Percentiles rank a stretch among this genome's conserved stretches.
phyloP scores from a whole-genome alignment of 1,284 basidiomycete species.

The Cryptococcus sp. region DNA sequence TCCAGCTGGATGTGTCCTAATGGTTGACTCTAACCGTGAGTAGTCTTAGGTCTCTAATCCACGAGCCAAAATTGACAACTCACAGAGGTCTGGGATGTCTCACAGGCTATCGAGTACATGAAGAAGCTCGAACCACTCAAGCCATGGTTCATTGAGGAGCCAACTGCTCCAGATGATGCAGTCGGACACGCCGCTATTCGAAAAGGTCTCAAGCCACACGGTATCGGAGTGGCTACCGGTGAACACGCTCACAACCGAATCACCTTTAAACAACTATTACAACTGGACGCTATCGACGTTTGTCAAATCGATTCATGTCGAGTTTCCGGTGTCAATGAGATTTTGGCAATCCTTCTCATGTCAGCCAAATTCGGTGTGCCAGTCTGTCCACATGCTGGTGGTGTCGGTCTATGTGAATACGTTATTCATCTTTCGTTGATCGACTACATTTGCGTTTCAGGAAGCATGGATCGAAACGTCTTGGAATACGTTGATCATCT shows the following conservation, averaged over 20 bases:
- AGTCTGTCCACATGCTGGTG: conserved; percentile 92
- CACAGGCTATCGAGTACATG: conserved; percentile 87
- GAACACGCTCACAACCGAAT: conserved; percentile 88
- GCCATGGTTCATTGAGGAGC: conserved; percentile 98
- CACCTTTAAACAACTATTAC: conserved; percentile 85
- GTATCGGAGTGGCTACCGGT: conserved; percentile 90
- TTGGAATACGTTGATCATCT: conserved; percentile 70
- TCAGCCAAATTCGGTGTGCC: conserved; percentile 78
- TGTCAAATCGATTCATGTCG: conserved; percentile 93
- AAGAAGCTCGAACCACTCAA: conserved; percentile 71
- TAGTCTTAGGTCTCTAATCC: not conserved
- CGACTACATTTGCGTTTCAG: conserved; percentile 88
- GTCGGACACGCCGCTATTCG: conserved; percentile 55
- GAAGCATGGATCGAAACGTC: conserved; percentile 87
- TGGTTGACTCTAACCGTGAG: conserved; percentile 91
- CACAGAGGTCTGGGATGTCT: conserved; percentile 79
- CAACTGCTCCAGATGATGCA: conserved; percentile 83
- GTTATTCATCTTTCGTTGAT: conserved; percentile 61
- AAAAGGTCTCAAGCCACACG: conserved; percentile 64
- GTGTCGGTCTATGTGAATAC: conserved; percentile 92
- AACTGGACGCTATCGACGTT: conserved; percentile 91
- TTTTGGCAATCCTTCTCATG: conserved; percentile 88
- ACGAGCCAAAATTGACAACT: not conserved
- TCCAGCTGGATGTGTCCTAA: conserved; percentile 84
- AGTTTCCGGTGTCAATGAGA: conserved; percentile 87